These are phyloP conservation scores for Zarea fungicola DNA, from an alignment of 2,329 filamentous ascomycete species.

Conservation along the genomic window DNA sequence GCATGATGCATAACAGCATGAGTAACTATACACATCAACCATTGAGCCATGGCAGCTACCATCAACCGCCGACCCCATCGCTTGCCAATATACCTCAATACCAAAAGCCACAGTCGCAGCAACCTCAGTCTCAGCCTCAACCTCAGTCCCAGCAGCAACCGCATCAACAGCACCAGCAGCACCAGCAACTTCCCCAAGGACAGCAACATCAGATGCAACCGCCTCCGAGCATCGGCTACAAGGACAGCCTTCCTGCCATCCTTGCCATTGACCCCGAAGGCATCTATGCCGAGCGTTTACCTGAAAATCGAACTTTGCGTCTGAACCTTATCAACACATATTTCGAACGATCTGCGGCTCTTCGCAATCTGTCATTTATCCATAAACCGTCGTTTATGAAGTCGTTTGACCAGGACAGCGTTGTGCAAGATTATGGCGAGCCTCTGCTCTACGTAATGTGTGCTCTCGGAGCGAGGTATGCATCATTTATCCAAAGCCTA, in stretches of 20 bases:
- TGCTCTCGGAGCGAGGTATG: slow-evolving; percentile 21
- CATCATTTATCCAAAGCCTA: not conserved
- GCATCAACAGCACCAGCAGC: not conserved
- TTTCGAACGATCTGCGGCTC: slow-evolving; percentile 20
- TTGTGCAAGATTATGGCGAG: slow-evolving; percentile 20
- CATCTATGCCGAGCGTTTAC: slow-evolving; percentile 17
- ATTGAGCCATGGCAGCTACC: not conserved
- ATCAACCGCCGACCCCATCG: not conserved
- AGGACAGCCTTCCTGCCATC: not conserved
- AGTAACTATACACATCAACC: slow-evolving; percentile 2
- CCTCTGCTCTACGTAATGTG: slow-evolving; percentile 21
- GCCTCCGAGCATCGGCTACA: not conserved
- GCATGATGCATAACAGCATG: not conserved
- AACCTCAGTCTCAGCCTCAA: not conserved
- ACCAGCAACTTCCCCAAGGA: not conserved
- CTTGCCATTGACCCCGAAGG: slow-evolving; percentile 1
- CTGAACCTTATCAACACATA: slow-evolving; percentile 16
- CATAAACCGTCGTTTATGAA: slow-evolving; percentile 22
- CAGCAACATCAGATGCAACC: slow-evolving; percentile 1
- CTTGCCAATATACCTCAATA: slow-evolving; percentile 3
- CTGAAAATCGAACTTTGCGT: slow-evolving; percentile 15
- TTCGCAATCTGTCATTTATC: slow-evolving; percentile 21
- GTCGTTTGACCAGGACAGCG: slow-evolving; percentile 18
- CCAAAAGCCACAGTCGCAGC: not conserved
- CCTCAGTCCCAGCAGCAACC: not conserved